Base-by-base conservation (phyloP, 2,329 filamentous ascomycete species). In the Botryotinia globosa region DNA sequence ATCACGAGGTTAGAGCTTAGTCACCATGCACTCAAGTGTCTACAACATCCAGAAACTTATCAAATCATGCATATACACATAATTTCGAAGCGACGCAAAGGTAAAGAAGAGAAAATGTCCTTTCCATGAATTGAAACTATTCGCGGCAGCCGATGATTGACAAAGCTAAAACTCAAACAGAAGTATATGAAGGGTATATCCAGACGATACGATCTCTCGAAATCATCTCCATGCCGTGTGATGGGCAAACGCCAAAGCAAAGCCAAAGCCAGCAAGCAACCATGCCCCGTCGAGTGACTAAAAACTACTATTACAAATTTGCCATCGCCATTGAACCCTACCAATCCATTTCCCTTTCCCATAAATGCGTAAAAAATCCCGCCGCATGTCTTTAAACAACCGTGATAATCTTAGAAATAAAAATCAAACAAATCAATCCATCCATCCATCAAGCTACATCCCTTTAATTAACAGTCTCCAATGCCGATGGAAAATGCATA, bases 281-380 rank as follows among this genome's bases (percentile, higher is more conserved):
- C n/a, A 67, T 29, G 61, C 61, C 61, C 48, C 34, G 29, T 56
- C 8, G 29, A 54, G 65, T 44, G 32, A 70, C 72, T 73, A 73
- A 62, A 73, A 59, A 73, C 72, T 73, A 73, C 45, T 73, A 73
- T 73, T 73, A 73, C 72, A 71, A 71, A 66, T 56, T 48, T 54
- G 42, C 29, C 25, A 64, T 51, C 32, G 32, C 44, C 63, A 56
- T 67, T 54, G 45, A 59, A 56, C 25, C 65, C 65, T 67, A 29
- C 44, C 56, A 48, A 63, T 48, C 56, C 56, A 70, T 67, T 56
- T 42, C 34, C 64, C 45, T 39, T 67, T 66, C 65, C 65, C 48
- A 56, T 56, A 67, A 56, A 67, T 56, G 65, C 65, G 48, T 67
- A 45, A 51, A n/a, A 51, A 51, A 14, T 42, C 65, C 65, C 25